Evolutionary conservation across 192 early-diverging fungal species (phyloP).

Genomic region (Backusella tarrabulga): DNA sequence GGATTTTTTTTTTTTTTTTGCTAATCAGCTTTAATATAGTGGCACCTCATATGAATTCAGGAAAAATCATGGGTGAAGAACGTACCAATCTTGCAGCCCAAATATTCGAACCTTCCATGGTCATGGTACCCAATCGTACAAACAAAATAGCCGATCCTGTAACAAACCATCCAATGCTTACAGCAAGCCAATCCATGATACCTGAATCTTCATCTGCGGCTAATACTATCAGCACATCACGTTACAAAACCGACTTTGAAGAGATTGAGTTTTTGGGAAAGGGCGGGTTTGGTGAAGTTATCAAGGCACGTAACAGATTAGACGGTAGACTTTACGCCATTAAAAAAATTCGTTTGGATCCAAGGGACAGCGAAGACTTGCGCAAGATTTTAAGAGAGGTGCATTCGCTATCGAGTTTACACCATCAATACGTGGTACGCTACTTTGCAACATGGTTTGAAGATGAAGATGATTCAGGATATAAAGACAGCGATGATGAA

Average conservation of each 20-base stretch:
- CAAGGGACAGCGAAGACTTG: slow-evolving; percentile 71
- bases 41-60: slow-evolving; percentile 6
- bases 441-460: slow-evolving; percentile 94
- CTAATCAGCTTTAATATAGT: neutral
- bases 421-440: slow-evolving; percentile 87
- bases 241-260: slow-evolving; percentile 75
- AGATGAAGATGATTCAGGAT: slow-evolving; percentile 38
- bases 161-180: neutral
- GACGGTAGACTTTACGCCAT: slow-evolving; percentile 86
- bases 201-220: neutral
- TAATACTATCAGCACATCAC: slow-evolving; percentile 33
- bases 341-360: slow-evolving; percentile 87
- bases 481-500: slow-evolving; percentile 38
- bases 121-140: neutral
- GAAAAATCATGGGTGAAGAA: neutral
- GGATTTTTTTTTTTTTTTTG: neutral
- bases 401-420: slow-evolving; percentile 83
- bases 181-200: neutral
- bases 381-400: slow-evolving; percentile 91
- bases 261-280: slow-evolving; percentile 75
- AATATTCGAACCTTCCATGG: slow-evolving; percentile 7
- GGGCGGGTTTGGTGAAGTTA: slow-evolving; percentile 93
- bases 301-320: slow-evolving; percentile 87
- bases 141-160: neutral
- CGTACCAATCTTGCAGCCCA: neutral